phyloP scores from a whole-genome alignment of 2,329 filamentous ascomycete genomes.

The Claviceps paspali region DNA sequence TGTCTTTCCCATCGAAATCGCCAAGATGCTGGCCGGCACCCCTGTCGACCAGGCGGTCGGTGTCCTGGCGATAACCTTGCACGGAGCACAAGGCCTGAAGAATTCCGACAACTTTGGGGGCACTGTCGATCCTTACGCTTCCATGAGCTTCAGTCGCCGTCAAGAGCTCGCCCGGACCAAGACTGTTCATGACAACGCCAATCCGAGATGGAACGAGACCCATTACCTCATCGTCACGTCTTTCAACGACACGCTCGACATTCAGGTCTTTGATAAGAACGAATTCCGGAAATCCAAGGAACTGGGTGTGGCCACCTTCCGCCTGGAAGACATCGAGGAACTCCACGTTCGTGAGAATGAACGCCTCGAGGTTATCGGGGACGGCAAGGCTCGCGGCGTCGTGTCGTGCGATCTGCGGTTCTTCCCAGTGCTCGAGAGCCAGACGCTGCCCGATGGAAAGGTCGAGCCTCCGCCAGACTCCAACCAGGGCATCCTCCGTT shows the following conservation, averaged over 20 bases:
- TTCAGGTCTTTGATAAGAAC: constrained; percentile 84
- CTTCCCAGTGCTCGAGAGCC: constrained; percentile 75
- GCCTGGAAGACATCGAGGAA: constrained; percentile 67
- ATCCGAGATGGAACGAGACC: constrained; percentile 92
- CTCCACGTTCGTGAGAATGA: constrained; percentile 69
- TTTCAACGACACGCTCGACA: constrained; percentile 71
- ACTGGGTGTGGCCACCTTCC: constrained; percentile 73
- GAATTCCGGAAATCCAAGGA: constrained; percentile 95
- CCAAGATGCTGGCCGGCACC: constrained; percentile 91
- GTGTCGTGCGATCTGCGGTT: constrained; percentile 76
- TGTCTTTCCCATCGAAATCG: constrained; percentile 95
- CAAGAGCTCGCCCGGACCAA: constrained; percentile 77
- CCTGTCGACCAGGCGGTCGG: constrained; percentile 92
- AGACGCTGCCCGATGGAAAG: constrained; percentile 60
- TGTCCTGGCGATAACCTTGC: constrained; percentile 79
- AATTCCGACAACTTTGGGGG: constrained; percentile 90
- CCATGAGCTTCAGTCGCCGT: constrained; percentile 72
- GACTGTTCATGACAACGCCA: constrained; percentile 66
- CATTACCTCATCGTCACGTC: constrained; percentile 90
- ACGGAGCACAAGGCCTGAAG: constrained; percentile 83
- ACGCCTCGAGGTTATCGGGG: constrained; percentile 66
- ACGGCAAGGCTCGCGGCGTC: constrained; percentile 70
- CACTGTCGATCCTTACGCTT: constrained; percentile 78
- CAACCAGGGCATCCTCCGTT: constrained; percentile 85
- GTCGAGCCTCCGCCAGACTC: constrained; percentile 70